phyloP scores from a whole-genome alignment of 495 filamentous ascomycete genomes.

The Annulohypoxylon stygium region DNA sequence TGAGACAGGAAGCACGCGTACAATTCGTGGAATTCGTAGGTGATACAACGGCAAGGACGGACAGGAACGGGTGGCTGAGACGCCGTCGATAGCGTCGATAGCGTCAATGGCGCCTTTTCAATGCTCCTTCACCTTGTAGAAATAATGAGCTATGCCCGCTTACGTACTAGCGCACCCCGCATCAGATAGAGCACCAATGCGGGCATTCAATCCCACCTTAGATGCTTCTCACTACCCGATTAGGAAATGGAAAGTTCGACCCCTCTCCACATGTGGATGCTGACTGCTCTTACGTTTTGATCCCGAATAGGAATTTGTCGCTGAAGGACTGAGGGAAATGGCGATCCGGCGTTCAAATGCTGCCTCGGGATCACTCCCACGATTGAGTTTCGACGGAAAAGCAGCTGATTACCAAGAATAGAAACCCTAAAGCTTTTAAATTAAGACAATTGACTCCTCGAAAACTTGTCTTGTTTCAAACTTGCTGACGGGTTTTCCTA shows the following conservation, averaged over 20 bases:
- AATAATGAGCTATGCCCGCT: constrained; percentile 3
- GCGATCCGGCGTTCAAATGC: not conserved
- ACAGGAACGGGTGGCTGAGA: constrained; percentile 14
- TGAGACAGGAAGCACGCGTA: not conserved
- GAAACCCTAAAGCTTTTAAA: not conserved
- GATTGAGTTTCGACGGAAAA: not conserved
- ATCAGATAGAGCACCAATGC: constrained; percentile 1
- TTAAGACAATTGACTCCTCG: constrained; percentile 9
- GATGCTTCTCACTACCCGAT: constrained; percentile 9
- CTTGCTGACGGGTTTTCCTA: not conserved
- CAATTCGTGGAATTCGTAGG: not conserved
- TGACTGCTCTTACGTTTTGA: constrained; percentile 7
- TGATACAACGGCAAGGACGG: not conserved
- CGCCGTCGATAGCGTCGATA: constrained; percentile 12
- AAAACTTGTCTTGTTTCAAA: not conserved
- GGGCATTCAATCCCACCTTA: not conserved
- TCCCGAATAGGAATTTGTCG: constrained; percentile 8
- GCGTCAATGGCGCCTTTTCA: constrained; percentile 1
- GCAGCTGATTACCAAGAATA: constrained; percentile 11
- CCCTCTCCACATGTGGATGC: constrained; percentile 12
- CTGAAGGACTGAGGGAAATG: constrained; percentile 1
- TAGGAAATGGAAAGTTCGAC: constrained; percentile 19
- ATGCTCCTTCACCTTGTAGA: constrained; percentile 5
- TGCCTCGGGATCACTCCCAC: constrained; percentile 8
- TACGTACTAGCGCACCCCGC: constrained; percentile 21